Evolutionary conservation across 352 stramenopile genomes (phyloP).

Genomic region (Pythium insidiosum): DNA sequence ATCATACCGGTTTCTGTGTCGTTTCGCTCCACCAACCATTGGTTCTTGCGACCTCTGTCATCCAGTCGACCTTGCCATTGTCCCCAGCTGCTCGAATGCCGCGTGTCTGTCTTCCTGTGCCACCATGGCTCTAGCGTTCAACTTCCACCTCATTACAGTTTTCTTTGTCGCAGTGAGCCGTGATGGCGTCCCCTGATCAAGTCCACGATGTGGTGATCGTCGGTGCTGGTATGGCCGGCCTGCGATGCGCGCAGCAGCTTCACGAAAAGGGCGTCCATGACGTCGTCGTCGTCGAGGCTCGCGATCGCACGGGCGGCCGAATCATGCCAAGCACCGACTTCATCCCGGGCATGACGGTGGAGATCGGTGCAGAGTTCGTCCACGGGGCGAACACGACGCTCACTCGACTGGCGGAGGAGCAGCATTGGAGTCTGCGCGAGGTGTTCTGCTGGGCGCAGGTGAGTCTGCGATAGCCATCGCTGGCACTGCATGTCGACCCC

Average conservation of each 20-base stretch:
- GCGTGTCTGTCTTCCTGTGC: no score
- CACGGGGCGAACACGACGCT: constrained; percentile 75
- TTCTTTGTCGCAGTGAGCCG: no score
- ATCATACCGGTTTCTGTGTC: background rate
- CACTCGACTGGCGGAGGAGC: constrained; percentile 51
- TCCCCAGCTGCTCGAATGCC: no score
- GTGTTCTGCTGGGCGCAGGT: constrained; percentile 86
- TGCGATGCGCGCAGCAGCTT: constrained; percentile 60
- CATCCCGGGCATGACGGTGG: constrained; percentile 61
- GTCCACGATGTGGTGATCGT: constrained; percentile 68
- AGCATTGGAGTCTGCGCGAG: constrained; percentile 60
- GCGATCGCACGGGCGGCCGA: constrained; percentile 51
- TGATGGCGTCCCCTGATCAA: constrained; percentile 5
- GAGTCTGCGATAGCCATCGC: constrained; percentile 18
- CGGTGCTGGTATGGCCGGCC: constrained; percentile 51
- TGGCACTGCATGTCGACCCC: background rate
- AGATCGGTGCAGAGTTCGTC: constrained; percentile 68
- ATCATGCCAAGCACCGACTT: constrained; percentile 58
- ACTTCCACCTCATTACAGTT: no score
- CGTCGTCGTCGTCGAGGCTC: constrained; percentile 70
- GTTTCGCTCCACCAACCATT: background rate
- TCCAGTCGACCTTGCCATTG: constrained; percentile 2
- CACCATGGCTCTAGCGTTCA: no score
- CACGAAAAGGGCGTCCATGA: constrained; percentile 43
- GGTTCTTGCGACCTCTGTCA: background rate